Evolutionary conservation across 352 stramenopile species (phyloP).

Genomic region (Globisporangium irregulare): DNA sequence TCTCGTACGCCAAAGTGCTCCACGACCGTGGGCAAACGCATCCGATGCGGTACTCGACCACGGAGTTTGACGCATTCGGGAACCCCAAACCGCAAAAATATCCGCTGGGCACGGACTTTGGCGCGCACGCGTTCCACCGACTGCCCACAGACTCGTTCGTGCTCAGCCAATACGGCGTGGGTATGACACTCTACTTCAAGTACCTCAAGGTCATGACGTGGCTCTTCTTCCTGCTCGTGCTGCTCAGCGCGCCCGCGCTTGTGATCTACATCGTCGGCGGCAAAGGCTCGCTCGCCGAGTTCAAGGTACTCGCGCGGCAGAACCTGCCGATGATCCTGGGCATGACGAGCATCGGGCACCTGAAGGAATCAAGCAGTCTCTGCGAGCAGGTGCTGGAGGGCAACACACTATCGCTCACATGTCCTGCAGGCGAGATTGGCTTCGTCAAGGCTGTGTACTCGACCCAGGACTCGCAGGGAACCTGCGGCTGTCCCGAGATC

Average conservation of each 20-base stretch:
- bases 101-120: slow-evolving; percentile 65
- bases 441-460: slow-evolving; percentile 83
- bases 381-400: slow-evolving; percentile 64
- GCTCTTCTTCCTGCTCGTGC: slow-evolving; percentile 75
- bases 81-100: slow-evolving; percentile 57
- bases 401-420: slow-evolving; percentile 52
- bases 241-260: slow-evolving; percentile 58
- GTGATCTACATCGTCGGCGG: slow-evolving; percentile 67
- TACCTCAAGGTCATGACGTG: slow-evolving; percentile 86
- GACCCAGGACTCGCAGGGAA: slow-evolving; percentile 49
- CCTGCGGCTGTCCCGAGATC: slow-evolving; percentile 57
- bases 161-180: slow-evolving; percentile 73
- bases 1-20: slow-evolving; percentile 74
- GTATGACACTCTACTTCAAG: slow-evolving; percentile 83
- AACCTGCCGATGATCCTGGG: slow-evolving; percentile 64
- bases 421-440: slow-evolving; percentile 64
- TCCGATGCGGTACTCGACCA: slow-evolving; percentile 70
- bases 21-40: slow-evolving; percentile 69
- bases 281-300: slow-evolving; percentile 49
- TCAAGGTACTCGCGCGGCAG: slow-evolving; percentile 62
- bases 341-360: slow-evolving; percentile 78
- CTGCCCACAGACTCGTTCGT: slow-evolving; percentile 73
- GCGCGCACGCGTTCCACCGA: slow-evolving; percentile 72
- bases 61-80: slow-evolving; percentile 46
- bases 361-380: slow-evolving; percentile 61